A percentile compares a stretch with the other conserved stretches of the same genome.
phyloP scores from a whole-genome alignment of 1,139 yeast species.

The Geotrichum klebahnii region DNA sequence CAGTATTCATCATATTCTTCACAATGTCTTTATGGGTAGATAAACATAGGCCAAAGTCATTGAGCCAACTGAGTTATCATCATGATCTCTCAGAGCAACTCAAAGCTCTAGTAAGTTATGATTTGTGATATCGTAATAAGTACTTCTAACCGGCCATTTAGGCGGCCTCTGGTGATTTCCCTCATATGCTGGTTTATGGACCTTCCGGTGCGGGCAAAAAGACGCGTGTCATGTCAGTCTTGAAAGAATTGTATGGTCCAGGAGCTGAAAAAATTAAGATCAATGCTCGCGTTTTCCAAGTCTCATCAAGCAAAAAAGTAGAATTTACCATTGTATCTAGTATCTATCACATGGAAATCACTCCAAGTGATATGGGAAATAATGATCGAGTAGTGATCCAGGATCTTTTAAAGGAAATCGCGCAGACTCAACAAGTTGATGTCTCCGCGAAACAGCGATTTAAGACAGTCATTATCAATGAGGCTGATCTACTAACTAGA shows the following conservation, averaged over 20 bases:
- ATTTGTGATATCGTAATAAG: not conserved
- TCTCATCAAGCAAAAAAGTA: slow-evolving; percentile 63
- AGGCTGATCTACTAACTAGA: slow-evolving; percentile 85
- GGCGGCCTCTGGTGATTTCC: slow-evolving; percentile 71
- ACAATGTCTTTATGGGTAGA: slow-evolving; percentile 94
- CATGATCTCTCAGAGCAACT: slow-evolving; percentile 59
- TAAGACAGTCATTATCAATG: slow-evolving; percentile 89
- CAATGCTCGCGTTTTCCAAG: slow-evolving; percentile 78
- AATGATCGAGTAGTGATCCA: slow-evolving; percentile 93
- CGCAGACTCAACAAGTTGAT: slow-evolving; percentile 92
- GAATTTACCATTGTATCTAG: slow-evolving; percentile 90
- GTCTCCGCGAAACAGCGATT: slow-evolving; percentile 68
- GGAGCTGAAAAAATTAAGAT: slow-evolving; percentile 81
- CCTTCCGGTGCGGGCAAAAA: slow-evolving; percentile 97
- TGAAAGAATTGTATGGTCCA: slow-evolving; percentile 76
- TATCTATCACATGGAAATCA: slow-evolving; percentile 85
- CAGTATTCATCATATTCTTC: not conserved
- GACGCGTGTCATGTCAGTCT: slow-evolving; percentile 80
- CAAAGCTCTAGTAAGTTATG: slow-evolving; percentile 44
- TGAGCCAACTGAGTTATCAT: slow-evolving; percentile 66
- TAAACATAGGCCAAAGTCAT: slow-evolving; percentile 73
- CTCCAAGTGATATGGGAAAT: slow-evolving; percentile 95
- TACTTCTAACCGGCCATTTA: slow-evolving; percentile 3
- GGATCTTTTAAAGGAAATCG: slow-evolving; percentile 86
- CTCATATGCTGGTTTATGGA: slow-evolving; percentile 87